These are phyloP conservation scores for Rhizopogon sp. DNA, from an alignment of 768 basidiomycete genomes.

Conservation along the genomic window DNA sequence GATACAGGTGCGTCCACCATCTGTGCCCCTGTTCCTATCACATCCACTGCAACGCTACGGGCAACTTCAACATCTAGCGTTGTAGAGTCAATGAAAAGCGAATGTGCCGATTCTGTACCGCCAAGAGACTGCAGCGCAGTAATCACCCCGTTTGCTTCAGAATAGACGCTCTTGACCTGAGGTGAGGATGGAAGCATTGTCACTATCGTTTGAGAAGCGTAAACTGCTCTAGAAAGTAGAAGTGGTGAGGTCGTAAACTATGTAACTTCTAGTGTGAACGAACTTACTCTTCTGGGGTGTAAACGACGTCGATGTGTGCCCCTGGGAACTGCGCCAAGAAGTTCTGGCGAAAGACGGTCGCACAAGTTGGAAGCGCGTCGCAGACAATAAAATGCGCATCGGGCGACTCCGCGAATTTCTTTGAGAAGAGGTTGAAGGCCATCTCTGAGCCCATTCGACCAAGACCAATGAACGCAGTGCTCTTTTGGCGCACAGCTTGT, in stretches of 20 bases:
- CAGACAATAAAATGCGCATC: constrained; percentile 70
- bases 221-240: constrained; percentile 47
- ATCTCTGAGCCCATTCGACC: constrained; percentile 89
- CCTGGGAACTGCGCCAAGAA: constrained; percentile 56
- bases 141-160: constrained; percentile 54
- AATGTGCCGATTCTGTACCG: constrained; percentile 31
- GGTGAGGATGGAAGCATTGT: constrained; percentile 94
- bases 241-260: constrained; percentile 7
- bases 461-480: constrained; percentile 78
- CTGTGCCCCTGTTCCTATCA: constrained; percentile 50
- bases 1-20: constrained; percentile 96
- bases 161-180: constrained; percentile 77
- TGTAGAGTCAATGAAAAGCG: constrained; percentile 85
- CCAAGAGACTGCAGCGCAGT: constrained; percentile 51
- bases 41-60: constrained; percentile 52
- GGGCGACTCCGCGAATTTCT: constrained; percentile 48
- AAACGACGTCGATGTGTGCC: constrained; percentile 52
- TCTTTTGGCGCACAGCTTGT: constrained; percentile 36
- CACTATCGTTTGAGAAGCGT: constrained; percentile 60
- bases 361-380: constrained; percentile 62
- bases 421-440: constrained; percentile 80
- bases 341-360: constrained; percentile 48
- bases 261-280: not conserved
- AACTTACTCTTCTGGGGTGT: constrained; percentile 71
- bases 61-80: constrained; percentile 82